Conservation (phyloP, 2,329 filamentous ascomycete species). For the Microsporum audouinii region DNA sequence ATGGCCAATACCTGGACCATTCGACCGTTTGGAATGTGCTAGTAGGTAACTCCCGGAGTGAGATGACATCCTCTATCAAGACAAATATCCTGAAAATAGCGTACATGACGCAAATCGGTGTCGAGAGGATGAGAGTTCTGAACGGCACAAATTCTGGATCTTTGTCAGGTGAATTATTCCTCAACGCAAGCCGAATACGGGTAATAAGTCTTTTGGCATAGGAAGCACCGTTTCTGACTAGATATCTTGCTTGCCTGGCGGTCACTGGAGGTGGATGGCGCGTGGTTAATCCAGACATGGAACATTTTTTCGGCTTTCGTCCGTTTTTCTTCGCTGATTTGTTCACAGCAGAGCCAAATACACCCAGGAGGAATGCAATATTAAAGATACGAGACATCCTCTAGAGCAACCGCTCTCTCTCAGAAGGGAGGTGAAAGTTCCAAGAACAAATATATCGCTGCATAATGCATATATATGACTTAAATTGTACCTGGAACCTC, state of each 20-base stretch:
- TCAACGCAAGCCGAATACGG: not conserved
- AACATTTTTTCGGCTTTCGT: not conserved
- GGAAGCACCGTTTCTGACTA: not conserved
- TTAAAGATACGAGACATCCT: not conserved
- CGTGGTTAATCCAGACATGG: not conserved
- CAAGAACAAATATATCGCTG: slow-evolving; percentile 3
- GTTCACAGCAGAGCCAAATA: not conserved
- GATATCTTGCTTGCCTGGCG: not conserved
- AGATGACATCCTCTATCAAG: not conserved
- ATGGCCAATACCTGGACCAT: not conserved
- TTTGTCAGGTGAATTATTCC: not conserved
- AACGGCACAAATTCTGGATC: not conserved
- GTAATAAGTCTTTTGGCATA: not conserved
- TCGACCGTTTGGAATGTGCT: not conserved
- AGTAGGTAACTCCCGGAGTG: not conserved
- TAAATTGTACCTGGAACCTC: not conserved
- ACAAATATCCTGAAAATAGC: not conserved
- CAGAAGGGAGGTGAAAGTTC: slow-evolving; percentile 6
- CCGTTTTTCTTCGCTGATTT: not conserved
- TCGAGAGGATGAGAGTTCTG: not conserved
- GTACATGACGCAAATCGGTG: not conserved
- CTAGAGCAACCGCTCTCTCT: not conserved
- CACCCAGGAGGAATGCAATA: not conserved
- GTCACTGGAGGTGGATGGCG: not conserved
- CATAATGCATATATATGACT: not conserved